Percentiles rank a stretch among this genome's conserved stretches.
Evolutionary conservation across 2,329 filamentous ascomycete species (phyloP).

Genomic region (Stagonosporopsis chrysanthemi): DNA sequence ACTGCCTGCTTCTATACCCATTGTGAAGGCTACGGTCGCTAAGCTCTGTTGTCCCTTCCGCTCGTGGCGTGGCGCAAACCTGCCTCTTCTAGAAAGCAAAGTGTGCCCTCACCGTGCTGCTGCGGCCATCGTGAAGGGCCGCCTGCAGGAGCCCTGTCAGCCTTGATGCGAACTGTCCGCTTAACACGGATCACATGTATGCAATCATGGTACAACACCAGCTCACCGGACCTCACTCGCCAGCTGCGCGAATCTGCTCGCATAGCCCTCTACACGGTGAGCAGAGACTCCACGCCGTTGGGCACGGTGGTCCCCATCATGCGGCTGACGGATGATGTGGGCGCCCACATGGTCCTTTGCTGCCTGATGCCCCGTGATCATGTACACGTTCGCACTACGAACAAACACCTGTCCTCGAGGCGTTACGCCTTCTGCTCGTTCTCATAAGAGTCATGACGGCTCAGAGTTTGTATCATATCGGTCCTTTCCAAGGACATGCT

Average conservation of each 20-base stretch:
- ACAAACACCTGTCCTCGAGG: not conserved
- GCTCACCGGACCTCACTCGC: conserved; percentile 12
- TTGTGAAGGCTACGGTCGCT: not conserved
- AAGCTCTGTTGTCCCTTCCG: not conserved
- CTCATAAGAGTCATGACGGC: not conserved
- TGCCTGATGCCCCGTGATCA: not conserved
- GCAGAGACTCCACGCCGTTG: not conserved
- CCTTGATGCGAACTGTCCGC: conserved; percentile 18
- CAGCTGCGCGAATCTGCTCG: conserved; percentile 1
- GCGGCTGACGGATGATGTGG: conserved; percentile 12
- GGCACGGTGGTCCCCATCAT: not conserved
- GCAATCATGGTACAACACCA: not conserved
- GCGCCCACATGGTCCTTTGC: not conserved
- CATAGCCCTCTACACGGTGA: conserved; percentile 11
- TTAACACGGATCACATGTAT: conserved; percentile 14
- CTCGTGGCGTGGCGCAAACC: not conserved
- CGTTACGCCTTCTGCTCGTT: not conserved
- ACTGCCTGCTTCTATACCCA: conserved; percentile 1
- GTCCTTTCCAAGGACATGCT: no score
- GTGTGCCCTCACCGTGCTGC: conserved; percentile 6
- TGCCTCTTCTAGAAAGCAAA: not conserved
- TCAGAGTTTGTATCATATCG: not conserved
- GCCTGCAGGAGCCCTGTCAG: conserved; percentile 3
- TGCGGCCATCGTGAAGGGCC: conserved; percentile 4
- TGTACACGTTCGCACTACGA: not conserved